A percentile compares a stretch with the other conserved stretches of the same genome.
phyloP scores from a whole-genome alignment of 495 filamentous ascomycete genomes.

The Melanomma pulvis-pyrius region DNA sequence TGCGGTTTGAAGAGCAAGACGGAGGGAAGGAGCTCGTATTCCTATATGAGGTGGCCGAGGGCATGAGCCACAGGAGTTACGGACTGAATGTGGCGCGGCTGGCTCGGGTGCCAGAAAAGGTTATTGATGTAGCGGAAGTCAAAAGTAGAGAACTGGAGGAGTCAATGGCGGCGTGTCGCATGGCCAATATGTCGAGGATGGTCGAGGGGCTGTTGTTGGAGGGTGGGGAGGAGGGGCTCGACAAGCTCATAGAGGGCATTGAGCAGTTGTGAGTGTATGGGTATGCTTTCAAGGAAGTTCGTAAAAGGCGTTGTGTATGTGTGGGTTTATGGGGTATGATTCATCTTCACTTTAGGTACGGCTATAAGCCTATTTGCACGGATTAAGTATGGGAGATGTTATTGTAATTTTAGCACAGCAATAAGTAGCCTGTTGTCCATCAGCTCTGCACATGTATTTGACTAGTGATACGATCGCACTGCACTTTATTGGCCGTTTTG shows the following conservation, averaged over 20 bases:
- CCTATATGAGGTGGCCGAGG: slow-evolving; percentile 69
- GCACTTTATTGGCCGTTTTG: too few relatives aligned
- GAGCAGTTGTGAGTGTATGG: slow-evolving; percentile 37
- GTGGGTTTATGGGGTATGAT: too few relatives aligned
- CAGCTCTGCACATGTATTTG: too few relatives aligned
- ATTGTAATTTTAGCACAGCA: too few relatives aligned
- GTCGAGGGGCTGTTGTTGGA: slow-evolving; percentile 26
- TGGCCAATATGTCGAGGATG: slow-evolving; percentile 47
- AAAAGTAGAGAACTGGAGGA: slow-evolving; percentile 84
- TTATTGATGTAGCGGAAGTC: slow-evolving; percentile 74
- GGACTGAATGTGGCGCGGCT: slow-evolving; percentile 90
- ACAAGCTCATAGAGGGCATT: slow-evolving; percentile 40
- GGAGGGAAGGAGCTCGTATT: slow-evolving; percentile 53
- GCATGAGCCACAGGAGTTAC: slow-evolving; percentile 90
- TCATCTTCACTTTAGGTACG: too few relatives aligned
- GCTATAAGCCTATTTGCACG: too few relatives aligned
- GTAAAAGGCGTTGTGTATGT: too few relatives aligned
- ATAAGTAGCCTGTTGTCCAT: too few relatives aligned
- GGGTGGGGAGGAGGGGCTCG: slow-evolving; percentile 32
- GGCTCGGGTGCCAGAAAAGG: slow-evolving; percentile 74
- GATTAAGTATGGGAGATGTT: too few relatives aligned
- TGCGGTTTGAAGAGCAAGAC: slow-evolving; percentile 63
- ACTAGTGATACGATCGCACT: too few relatives aligned
- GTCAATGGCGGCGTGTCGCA: slow-evolving; percentile 61
- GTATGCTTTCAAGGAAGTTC: background rate